A percentile compares a stretch with the other conserved stretches of the same genome.
Conservation (phyloP, 1,284 basidiomycete genomes). For the Chalciporus sp. region DNA sequence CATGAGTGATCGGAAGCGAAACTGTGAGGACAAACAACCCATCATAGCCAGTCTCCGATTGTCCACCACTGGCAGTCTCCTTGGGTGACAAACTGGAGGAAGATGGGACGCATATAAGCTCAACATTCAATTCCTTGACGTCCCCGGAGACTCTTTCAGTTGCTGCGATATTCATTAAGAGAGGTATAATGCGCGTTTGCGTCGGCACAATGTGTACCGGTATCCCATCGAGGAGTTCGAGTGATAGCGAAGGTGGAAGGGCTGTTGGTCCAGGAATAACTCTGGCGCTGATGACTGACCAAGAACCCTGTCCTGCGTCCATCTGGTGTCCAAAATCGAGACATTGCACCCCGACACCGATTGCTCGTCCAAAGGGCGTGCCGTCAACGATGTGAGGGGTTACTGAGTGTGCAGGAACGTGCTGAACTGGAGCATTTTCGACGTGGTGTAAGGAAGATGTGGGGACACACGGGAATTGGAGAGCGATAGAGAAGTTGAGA, state of each 20-base stretch:
- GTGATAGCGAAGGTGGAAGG: slow-evolving; percentile 27
- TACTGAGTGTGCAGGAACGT: slow-evolving; percentile 54
- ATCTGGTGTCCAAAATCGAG: slow-evolving; percentile 25
- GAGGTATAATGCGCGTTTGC: slow-evolving; percentile 60
- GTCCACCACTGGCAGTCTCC: slow-evolving; percentile 1
- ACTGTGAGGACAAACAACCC: slow-evolving; percentile 21
- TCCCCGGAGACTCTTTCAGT: slow-evolving; percentile 30
- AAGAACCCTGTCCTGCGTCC: slow-evolving; percentile 9
- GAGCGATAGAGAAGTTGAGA: slow-evolving; percentile 46
- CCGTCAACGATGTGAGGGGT: slow-evolving; percentile 68
- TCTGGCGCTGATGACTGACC: slow-evolving; percentile 19
- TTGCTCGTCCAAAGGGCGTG: slow-evolving; percentile 61
- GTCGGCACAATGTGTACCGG: slow-evolving; percentile 53
- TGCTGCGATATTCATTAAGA: slow-evolving; percentile 45
- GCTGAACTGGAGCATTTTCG: slow-evolving; percentile 32
- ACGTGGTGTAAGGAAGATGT: slow-evolving; percentile 2
- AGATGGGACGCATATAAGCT: slow-evolving; percentile 31
- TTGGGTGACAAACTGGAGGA: slow-evolving; percentile 13
- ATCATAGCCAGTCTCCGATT: neutral
- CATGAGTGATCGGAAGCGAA: slow-evolving; percentile 47
- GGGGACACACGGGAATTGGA: slow-evolving; percentile 37
- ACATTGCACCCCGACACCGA: slow-evolving; percentile 65
- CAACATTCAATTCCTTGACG: slow-evolving; percentile 39
- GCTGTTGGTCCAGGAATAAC: slow-evolving; percentile 4
- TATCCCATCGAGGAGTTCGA: slow-evolving; percentile 38